Evolutionary conservation across 495 filamentous ascomycete species (phyloP).

Genomic region (Penicillium soppii): DNA sequence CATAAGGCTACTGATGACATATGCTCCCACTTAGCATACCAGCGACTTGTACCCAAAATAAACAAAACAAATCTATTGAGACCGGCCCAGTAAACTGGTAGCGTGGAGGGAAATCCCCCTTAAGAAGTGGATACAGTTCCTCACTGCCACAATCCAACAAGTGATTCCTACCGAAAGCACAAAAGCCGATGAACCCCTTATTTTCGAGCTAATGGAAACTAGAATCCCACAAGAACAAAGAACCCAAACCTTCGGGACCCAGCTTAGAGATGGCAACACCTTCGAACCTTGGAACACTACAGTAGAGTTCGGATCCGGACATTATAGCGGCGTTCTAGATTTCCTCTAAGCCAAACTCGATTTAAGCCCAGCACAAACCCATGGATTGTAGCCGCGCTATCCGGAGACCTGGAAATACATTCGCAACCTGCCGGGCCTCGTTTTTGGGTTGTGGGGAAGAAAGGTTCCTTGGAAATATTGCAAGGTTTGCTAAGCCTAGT

Average conservation of each 20-base stretch:
- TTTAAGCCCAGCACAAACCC: neutral
- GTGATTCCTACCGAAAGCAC: neutral
- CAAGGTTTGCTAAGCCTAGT: no score
- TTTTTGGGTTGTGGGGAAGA: slow-evolving; percentile 1
- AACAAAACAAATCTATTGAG: no score
- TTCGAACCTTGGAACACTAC: neutral
- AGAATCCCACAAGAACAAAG: neutral
- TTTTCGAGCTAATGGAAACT: neutral
- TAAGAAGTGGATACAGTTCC: no score
- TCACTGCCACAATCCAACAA: neutral
- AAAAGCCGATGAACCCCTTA: neutral
- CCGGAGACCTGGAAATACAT: no score
- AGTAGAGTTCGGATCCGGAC: neutral
- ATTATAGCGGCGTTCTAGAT: neutral
- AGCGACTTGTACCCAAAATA: neutral
- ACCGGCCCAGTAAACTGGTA: neutral
- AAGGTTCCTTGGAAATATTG: no score
- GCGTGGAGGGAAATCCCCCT: neutral
- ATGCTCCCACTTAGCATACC: neutral
- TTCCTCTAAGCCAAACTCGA: neutral
- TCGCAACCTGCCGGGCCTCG: no score
- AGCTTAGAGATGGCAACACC: neutral
- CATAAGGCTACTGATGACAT: no score
- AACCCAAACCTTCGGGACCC: neutral
- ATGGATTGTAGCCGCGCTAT: neutral